Conservation (phyloP, 2,329 filamentous ascomycete species). For the Nothophaeocryptopus gaeumannii region DNA sequence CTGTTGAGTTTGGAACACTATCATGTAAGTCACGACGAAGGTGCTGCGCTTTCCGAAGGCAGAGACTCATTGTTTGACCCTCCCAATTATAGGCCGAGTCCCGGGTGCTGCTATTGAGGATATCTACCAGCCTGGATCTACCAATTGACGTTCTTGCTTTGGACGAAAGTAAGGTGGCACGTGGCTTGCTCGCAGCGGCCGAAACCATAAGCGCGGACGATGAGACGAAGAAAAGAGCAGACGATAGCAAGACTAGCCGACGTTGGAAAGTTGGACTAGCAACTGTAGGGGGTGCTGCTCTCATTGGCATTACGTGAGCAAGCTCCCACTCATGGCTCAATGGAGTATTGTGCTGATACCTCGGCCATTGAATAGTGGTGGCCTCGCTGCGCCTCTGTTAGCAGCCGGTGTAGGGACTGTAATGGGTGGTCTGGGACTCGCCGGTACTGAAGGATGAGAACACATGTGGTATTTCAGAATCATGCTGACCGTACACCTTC, state of each 20-base stretch:
- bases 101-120: conserved; percentile 34
- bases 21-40: conserved; percentile 13
- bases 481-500: conserved; percentile 67
- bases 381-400: conserved; percentile 72
- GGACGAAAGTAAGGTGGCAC: conserved; percentile 66
- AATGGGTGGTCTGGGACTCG: conserved; percentile 13
- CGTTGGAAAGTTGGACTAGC: conserved; percentile 84
- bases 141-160: conserved; percentile 32
- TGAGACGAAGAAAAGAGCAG: conserved; percentile 68
- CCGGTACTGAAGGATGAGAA: neutral
- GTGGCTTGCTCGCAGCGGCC: conserved; percentile 71
- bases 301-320: conserved; percentile 69
- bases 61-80: no score
- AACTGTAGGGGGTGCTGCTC: conserved; percentile 78
- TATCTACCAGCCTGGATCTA: conserved; percentile 36
- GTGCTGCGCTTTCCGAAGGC: no score
- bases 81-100: conserved; percentile 28
- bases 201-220: conserved; percentile 73
- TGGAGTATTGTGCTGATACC: no score
- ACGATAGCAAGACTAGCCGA: conserved; percentile 62
- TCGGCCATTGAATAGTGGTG: conserved; percentile 50
- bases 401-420: conserved; percentile 76
- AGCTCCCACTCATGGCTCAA: no score
- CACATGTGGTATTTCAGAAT: no score
- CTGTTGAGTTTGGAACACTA: conserved; percentile 42